These are phyloP conservation scores for Larix kaempferi DNA, from an alignment of 75 land plant genomes.

Conservation along the genomic window DNA sequence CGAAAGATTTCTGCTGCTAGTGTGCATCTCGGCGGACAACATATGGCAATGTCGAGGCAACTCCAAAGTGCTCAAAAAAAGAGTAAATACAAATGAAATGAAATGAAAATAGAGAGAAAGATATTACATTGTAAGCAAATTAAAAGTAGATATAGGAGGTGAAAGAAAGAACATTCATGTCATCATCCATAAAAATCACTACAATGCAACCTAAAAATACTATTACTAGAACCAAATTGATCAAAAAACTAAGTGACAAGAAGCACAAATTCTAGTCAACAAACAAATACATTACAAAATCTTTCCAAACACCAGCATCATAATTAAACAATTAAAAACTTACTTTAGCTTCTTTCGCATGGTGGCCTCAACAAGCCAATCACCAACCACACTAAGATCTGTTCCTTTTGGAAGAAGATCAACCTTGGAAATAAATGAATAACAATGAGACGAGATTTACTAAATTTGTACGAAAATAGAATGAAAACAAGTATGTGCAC, in stretches of 20 bases:
- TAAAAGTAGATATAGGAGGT: background rate
- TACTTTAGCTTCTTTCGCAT: constrained; percentile 85
- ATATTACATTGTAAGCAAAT: too few species aligned
- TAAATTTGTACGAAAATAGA: background rate
- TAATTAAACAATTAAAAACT: constrained; percentile 23
- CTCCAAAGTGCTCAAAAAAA: too few species aligned
- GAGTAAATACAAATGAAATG: background rate
- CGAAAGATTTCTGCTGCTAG: too few species aligned
- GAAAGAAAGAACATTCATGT: background rate
- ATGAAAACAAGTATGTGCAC: background rate
- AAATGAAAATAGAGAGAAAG: background rate
- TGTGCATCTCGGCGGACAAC: too few species aligned
- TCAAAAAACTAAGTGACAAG: background rate
- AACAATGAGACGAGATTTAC: background rate
- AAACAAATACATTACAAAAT: background rate
- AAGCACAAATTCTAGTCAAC: background rate
- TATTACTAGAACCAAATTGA: background rate
- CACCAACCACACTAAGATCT: constrained; percentile 80
- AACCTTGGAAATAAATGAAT: constrained; percentile 38
- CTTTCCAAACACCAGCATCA: background rate
- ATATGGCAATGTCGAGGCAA: too few species aligned
- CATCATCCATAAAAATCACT: too few species aligned
- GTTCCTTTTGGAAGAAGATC: constrained; percentile 96
- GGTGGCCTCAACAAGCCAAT: constrained; percentile 85
- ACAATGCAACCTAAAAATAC: too few species aligned